A percentile compares a stretch with the other conserved stretches of the same genome.
Evolutionary conservation across 257 asterid genomes (phyloP).

Genomic region (Primulina huaijiensis): DNA sequence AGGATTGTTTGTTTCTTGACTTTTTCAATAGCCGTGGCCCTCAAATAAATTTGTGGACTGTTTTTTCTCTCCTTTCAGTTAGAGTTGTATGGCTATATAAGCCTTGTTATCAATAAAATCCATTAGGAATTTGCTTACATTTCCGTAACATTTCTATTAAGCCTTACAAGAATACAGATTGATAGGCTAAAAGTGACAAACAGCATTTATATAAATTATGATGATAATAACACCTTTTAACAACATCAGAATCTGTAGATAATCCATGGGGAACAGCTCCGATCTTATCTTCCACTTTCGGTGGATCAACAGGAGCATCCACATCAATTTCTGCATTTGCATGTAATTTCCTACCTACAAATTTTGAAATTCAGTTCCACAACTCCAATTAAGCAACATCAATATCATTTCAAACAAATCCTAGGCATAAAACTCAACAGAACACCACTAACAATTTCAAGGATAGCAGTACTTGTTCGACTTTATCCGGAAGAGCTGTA

Average conservation of each 20-base stretch:
- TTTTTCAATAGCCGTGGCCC: no score
- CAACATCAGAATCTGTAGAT: slow-evolving; percentile 89
- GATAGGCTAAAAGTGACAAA: not conserved
- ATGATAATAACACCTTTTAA: slow-evolving; percentile 50
- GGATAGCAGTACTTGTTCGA: not conserved
- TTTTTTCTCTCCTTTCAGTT: no score
- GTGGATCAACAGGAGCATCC: slow-evolving; percentile 72
- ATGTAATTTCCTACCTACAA: not conserved
- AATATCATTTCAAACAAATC: not conserved
- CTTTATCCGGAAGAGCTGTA: not conserved
- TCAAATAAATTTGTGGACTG: no score
- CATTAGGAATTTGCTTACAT: no score
- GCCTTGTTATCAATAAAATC: no score
- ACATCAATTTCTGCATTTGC: slow-evolving; percentile 55
- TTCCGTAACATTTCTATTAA: no score
- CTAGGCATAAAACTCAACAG: not conserved
- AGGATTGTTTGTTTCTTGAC: no score
- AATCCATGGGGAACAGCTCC: slow-evolving; percentile 81
- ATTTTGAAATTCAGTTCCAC: not conserved
- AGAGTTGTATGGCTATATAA: no score
- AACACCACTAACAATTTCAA: not conserved
- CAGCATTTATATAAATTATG: not conserved
- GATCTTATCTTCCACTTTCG: slow-evolving; percentile 79
- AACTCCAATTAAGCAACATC: not conserved
- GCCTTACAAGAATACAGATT: not conserved